Percentiles rank a stretch among this genome's conserved stretches.
Conservation (phyloP, 169 alveolate genomes). For the Eimeria brunetti region DNA sequence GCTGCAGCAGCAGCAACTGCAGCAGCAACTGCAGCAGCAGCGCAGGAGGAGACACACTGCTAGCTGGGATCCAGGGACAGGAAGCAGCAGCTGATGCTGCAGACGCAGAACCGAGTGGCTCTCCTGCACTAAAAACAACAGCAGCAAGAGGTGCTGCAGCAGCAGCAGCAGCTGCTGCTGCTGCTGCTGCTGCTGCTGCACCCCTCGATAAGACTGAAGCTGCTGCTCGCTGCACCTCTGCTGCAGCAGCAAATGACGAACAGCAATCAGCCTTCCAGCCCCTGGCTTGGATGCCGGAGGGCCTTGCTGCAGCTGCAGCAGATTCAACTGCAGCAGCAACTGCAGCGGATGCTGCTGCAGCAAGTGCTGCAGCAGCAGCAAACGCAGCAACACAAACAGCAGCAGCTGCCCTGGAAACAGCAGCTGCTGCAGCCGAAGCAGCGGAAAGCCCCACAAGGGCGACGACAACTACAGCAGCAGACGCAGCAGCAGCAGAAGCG, state of each 20-base stretch:
- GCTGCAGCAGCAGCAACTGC: neutral
- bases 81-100: neutral
- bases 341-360: neutral
- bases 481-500: neutral
- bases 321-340: neutral
- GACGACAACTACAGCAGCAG: neutral
- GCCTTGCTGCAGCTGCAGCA: neutral
- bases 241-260: neutral
- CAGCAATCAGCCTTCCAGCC: neutral
- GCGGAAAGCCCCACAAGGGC: neutral
- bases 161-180: neutral
- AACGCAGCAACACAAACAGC: neutral
- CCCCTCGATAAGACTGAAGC: neutral
- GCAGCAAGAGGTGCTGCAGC: neutral
- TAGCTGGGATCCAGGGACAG: neutral
- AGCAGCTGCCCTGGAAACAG: neutral
- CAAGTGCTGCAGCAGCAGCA: constrained; percentile 1
- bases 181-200: neutral
- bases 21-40: constrained; percentile 34
- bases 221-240: constrained; percentile 6
- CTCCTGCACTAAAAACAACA: neutral
- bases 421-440: neutral
- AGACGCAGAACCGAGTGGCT: neutral
- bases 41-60: neutral
- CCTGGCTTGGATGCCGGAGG: neutral